These are phyloP conservation scores for Globisporangium parvum DNA, from an alignment of 352 stramenopile genomes.

Conservation along the genomic window DNA sequence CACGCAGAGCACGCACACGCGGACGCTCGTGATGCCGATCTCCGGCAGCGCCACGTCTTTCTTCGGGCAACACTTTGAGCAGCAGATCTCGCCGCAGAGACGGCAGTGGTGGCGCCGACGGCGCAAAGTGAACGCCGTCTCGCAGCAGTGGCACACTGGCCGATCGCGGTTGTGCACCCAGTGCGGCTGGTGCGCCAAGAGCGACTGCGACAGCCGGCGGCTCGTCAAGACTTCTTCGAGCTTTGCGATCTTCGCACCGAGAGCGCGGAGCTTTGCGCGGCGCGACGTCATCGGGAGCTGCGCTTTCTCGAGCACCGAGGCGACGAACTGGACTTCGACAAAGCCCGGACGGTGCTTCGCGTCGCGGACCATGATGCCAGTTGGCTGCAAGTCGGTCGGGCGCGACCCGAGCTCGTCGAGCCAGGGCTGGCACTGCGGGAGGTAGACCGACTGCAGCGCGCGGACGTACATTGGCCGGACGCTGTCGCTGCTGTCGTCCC, in stretches of 20 bases:
- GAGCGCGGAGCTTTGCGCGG: slow-evolving; percentile 47
- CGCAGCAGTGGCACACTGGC: slow-evolving; percentile 47
- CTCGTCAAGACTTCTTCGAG: slow-evolving; percentile 71
- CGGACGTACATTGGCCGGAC: slow-evolving; percentile 63
- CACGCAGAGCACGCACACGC: slow-evolving; percentile 58
- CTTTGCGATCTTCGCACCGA: slow-evolving; percentile 47
- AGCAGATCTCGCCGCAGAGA: slow-evolving; percentile 72
- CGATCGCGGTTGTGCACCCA: slow-evolving; percentile 70
- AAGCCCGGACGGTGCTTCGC: slow-evolving; percentile 34
- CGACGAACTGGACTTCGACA: slow-evolving; percentile 73
- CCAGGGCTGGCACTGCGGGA: slow-evolving; percentile 53
- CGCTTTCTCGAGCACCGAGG: slow-evolving; percentile 66
- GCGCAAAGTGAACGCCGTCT: slow-evolving; percentile 62
- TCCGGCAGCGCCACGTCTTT: slow-evolving; percentile 69
- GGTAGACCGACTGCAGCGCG: slow-evolving; percentile 59
- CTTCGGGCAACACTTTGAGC: slow-evolving; percentile 73
- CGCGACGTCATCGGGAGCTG: slow-evolving; percentile 47
- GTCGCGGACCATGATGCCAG: slow-evolving; percentile 71
- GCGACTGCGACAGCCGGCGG: slow-evolving; percentile 57
- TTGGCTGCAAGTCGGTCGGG: slow-evolving; percentile 52
- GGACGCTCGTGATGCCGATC: slow-evolving; percentile 51
- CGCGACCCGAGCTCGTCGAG: slow-evolving; percentile 49
- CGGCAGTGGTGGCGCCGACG: slow-evolving; percentile 73
- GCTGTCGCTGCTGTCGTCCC: slow-evolving; percentile 34
- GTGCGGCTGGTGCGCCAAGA: slow-evolving; percentile 53